Percentiles rank a stretch among this genome's conserved stretches.
Evolutionary conservation across 208 protist genomes (phyloP).

Genomic region (Phytomonas francai): DNA sequence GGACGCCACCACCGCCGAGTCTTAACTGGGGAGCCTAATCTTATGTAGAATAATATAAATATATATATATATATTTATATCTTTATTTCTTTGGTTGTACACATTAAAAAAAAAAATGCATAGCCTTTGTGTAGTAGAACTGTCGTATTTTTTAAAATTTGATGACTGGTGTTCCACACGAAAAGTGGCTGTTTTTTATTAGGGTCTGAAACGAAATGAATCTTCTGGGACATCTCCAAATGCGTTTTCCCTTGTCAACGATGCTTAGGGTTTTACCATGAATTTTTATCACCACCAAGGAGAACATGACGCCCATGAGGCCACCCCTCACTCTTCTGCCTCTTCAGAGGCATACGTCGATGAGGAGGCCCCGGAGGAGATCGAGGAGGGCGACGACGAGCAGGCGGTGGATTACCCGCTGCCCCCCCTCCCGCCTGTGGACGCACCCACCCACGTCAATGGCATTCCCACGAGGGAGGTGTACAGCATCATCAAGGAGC

Average conservation of each 20-base stretch:
- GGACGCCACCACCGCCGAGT: not conserved
- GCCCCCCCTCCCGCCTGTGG: constrained; percentile 48
- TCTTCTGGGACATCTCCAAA: constrained; percentile 5
- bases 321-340: not conserved
- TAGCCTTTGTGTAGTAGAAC: no score
- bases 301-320: not conserved
- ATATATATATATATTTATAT: not conserved
- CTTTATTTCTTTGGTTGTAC: not conserved
- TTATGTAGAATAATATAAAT: not conserved
- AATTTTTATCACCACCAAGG: not conserved
- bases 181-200: constrained; percentile 4
- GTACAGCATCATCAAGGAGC: constrained; percentile 64
- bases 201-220: not conserved
- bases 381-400: constrained; percentile 26
- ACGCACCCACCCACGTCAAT: constrained; percentile 33
- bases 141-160: no score
- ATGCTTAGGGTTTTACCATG: no score
- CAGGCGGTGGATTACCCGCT: constrained; percentile 37
- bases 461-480: constrained; percentile 45
- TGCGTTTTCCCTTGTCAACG: not conserved
- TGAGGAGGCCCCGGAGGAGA: constrained; percentile 12
- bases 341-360: constrained; percentile 14
- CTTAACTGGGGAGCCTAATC: not conserved
- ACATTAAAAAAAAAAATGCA: constrained; percentile 9
- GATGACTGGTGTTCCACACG: not conserved